Evolutionary conservation across 768 basidiomycete genomes (phyloP).

Genomic region (Leccinum aurantiacum): DNA sequence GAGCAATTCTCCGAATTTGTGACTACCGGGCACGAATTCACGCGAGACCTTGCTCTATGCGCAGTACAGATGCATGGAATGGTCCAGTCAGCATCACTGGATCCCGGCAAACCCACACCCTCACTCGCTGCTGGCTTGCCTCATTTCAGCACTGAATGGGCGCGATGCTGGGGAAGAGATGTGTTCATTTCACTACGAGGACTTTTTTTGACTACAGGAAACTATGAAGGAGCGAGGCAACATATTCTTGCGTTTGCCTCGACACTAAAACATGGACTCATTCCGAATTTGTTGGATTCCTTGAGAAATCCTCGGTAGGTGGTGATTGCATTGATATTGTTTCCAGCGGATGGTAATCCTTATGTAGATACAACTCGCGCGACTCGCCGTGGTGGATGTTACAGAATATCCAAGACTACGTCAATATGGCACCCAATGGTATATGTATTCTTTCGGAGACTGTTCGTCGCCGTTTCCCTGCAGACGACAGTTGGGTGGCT

Average conservation of each 20-base stretch:
- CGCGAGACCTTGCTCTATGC: constrained; percentile 84
- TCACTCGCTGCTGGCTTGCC: constrained; percentile 94
- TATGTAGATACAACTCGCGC: constrained; percentile 82
- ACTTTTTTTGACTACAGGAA: constrained; percentile 90
- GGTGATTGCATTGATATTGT: background rate
- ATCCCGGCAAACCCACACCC: constrained; percentile 65
- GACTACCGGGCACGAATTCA: constrained; percentile 80
- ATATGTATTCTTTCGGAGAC: constrained; percentile 72
- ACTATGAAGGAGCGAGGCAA: constrained; percentile 77
- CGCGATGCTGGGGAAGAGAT: constrained; percentile 94
- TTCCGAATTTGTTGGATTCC: constrained; percentile 94
- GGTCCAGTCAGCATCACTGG: constrained; percentile 88
- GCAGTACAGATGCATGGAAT: constrained; percentile 88
- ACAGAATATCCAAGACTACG: constrained; percentile 97
- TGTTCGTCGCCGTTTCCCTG: constrained; percentile 92
- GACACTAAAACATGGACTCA: constrained; percentile 91
- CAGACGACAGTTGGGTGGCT: constrained; percentile 89
- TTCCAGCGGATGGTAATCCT: background rate
- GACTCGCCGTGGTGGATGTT: constrained; percentile 99
- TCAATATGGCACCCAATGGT: constrained; percentile 79
- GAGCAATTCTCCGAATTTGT: constrained; percentile 91
- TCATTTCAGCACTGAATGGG: constrained; percentile 93
- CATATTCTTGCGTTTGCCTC: constrained; percentile 94
- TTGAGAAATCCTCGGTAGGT: constrained; percentile 75
- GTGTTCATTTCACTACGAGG: constrained; percentile 93